These are phyloP conservation scores for Brassica juncea DNA, from an alignment of 345 rosid genomes.

Conservation along the genomic window DNA sequence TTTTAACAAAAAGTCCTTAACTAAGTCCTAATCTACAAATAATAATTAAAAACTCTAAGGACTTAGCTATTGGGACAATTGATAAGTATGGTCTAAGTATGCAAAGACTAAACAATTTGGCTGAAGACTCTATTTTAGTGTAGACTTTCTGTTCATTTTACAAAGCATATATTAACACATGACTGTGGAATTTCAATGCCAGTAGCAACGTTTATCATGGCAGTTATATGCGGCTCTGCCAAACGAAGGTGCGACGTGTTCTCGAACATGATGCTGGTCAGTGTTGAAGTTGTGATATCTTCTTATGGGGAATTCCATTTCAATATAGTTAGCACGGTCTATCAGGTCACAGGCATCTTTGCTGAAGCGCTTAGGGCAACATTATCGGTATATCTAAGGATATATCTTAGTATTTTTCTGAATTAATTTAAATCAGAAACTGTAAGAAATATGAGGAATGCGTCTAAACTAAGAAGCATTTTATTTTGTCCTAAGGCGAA, in stretches of 20 bases:
- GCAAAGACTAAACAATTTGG: conserved; percentile 35
- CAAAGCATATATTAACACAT: conserved; percentile 27
- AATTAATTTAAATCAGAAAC: too few species aligned
- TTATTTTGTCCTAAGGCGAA: too few species aligned
- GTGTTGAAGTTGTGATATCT: conserved; percentile 91
- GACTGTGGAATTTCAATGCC: conserved; percentile 74
- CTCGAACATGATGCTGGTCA: conserved; percentile 92
- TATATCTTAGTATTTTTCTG: too few species aligned
- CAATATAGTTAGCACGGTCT: conserved; percentile 84
- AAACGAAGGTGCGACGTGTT: conserved; percentile 88
- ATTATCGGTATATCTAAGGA: too few species aligned
- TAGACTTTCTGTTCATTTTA: conserved; percentile 10
- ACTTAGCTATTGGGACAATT: too few species aligned
- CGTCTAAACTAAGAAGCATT: too few species aligned
- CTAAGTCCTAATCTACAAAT: too few species aligned
- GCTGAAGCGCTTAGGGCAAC: conserved; percentile 53
- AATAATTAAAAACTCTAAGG: too few species aligned
- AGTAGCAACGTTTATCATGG: conserved; percentile 86
- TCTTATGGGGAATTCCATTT: conserved; percentile 97
- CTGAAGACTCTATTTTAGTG: conserved; percentile 11
- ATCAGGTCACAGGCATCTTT: conserved; percentile 93
- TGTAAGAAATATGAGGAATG: too few species aligned
- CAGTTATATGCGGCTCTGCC: conserved; percentile 90
- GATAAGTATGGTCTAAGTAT: conserved; percentile 46
- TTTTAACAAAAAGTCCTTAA: too few species aligned